Base-by-base conservation (phyloP, 1,139 yeast species). In the Saccharomyces uvarum region DNA sequence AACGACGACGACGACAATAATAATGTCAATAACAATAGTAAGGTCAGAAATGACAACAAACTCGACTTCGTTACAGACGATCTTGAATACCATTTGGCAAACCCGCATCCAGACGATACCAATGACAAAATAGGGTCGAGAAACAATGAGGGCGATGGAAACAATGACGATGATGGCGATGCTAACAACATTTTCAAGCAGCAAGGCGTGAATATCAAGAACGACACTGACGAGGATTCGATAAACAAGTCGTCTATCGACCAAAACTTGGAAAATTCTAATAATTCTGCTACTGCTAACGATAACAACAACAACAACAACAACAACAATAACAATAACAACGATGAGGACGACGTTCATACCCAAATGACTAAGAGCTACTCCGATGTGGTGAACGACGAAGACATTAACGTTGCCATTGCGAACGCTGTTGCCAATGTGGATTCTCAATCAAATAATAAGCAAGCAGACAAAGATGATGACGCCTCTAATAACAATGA, bases 391-490 rank as follows among this genome's bases (percentile, higher is more conserved):
- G 44, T 38, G 44, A 38, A 60, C 32, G 60, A 56, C 26, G 61
- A 62, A 38, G 67, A 66, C 47, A 68, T 62, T 19, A 64, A 67
- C 47, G 71, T 68, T 7, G 68, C 68, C 9, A 63, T 63, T 47
- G 66, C 66, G 7, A 65, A 65, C 6, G 66, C 66, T 3, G 66
- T 63, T 29, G 66, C 66, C 3, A 48, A 47, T 9, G 52, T 50
- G 5, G 52, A 48, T 21, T 44, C 46, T 33, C 49, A 50, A 16
- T 27, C 41, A 27, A 50, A 44, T 44, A 48, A 50, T 4, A 49
- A 29, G 27, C 63, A 60, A 13, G 63, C 63, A 1, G 58, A 58
- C 47, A 63, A 59, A 8, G 64, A 63, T 13, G 64, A 62, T 6
- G 62, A 58, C 1, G 62, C 60, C 9, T 60, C 64, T 9, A 61